Percentiles rank a stretch among this genome's conserved stretches.
phyloP scores from a whole-genome alignment of 2,329 filamentous ascomycete species.

The Pyrenophora graminea region DNA sequence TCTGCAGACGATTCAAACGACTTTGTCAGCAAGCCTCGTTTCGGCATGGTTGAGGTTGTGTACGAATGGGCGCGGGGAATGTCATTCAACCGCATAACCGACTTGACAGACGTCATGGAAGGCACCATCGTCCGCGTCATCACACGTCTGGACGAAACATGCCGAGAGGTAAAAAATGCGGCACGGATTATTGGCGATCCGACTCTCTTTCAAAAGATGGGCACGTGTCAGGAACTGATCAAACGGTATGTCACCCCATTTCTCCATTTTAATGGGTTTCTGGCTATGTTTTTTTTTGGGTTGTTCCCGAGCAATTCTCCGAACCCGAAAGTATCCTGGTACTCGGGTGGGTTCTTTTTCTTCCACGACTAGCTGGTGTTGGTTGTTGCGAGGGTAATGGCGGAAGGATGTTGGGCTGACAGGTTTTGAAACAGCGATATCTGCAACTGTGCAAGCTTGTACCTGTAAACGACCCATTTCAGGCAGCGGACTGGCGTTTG shows the following conservation, averaged over 20 bases:
- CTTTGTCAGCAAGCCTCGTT: constrained; percentile 83
- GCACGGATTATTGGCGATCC: constrained; percentile 95
- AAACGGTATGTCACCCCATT: constrained; percentile 74
- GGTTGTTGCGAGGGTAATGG: not conserved
- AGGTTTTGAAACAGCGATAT: constrained; percentile 42
- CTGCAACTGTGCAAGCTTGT: constrained; percentile 48
- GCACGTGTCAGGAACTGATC: constrained; percentile 95
- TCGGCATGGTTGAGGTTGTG: constrained; percentile 95
- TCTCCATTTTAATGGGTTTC: not conserved
- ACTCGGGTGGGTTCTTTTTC: too few species aligned
- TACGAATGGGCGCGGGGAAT: constrained; percentile 98
- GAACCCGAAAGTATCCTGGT: not conserved
- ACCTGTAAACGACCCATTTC: constrained; percentile 33
- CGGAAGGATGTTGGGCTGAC: not conserved
- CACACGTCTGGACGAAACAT: constrained; percentile 91
- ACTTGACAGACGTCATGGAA: constrained; percentile 93
- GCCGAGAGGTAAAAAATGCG: constrained; percentile 95
- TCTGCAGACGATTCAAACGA: constrained; percentile 89
- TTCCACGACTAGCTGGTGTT: not conserved
- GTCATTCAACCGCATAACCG: constrained; percentile 97
- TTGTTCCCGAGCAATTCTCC: not conserved
- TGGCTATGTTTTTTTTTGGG: not conserved
- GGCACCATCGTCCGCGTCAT: constrained; percentile 97
- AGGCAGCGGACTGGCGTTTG: not conserved
- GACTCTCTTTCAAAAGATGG: constrained; percentile 93